Evolutionary conservation across 2,329 filamentous ascomycete species (phyloP), one percentile per base, ranked within the genome.

Genomic region (Fusarium sp.): DNA sequence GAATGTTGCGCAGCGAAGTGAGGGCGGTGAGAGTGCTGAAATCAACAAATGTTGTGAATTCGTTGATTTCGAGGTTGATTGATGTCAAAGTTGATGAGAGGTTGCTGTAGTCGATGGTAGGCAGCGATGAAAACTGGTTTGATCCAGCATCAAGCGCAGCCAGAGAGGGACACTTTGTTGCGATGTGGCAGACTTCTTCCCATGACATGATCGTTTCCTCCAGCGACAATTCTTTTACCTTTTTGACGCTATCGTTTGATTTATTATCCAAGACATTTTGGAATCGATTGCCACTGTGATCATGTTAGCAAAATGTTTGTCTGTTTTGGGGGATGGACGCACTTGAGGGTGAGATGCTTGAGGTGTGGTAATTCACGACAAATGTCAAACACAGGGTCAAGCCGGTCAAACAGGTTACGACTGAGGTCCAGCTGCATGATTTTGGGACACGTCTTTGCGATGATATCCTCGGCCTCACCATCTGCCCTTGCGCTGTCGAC

Each of bases 371-470:
- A 81, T 66, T 91, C 86, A 8, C 80, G 81, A 75, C 92, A 96
- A 38, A 98, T 91, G 4, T 85, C 82, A 19, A 88, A 84, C 11
- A 97, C 84, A 23, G 91, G 87, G 4, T 80, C 80, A 76, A 94
- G 86, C 12, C 80, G 80, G 55, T 89, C 88, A 72, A 98, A 89
- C 32, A 97, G 77, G 76, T 97, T 98, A 49, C 93, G 87, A 74
- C 94, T 94, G 40, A 99, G 77, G 75, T 97, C 94, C 44, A 98
- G 82, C 74, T 97, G 92, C 2, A 85, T 82, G 51, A 97, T 89
- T 70, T 88, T 86, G 2, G 88, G 88, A 53, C 88, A 90, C n/a
- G 82, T 82, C 50, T 83, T 77, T 8, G 74, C 71, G 45, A 89
- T 85, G 17, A 77, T 73, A 11, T 67, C 77, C 12, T 77, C 49